Percentiles rank a stretch among this genome's conserved stretches.
Conservation (phyloP, 495 filamentous ascomycete species). For the Halenospora varia region DNA sequence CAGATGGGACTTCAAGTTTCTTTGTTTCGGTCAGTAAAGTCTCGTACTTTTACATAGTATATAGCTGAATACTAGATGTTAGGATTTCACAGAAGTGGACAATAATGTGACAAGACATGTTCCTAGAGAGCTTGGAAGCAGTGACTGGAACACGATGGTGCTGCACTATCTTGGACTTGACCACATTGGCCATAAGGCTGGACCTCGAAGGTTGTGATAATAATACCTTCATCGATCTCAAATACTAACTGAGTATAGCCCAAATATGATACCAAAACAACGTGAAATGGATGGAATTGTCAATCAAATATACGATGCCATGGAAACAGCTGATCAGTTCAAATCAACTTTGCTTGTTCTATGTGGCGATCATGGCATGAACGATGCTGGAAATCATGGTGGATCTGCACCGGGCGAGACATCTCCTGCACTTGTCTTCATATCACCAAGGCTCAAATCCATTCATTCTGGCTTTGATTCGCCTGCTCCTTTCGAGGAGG, state of each 20-base stretch:
- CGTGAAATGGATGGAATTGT: slow-evolving; percentile 90
- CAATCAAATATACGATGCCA: slow-evolving; percentile 66
- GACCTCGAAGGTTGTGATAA: slow-evolving; percentile 66
- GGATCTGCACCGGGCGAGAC: slow-evolving; percentile 91
- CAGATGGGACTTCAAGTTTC: slow-evolving; percentile 94
- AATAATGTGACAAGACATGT: slow-evolving; percentile 95
- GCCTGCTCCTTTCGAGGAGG: slow-evolving; percentile 42
- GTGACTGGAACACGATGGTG: slow-evolving; percentile 91
- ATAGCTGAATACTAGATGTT: slow-evolving; percentile 30
- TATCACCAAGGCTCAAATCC: slow-evolving; percentile 75
- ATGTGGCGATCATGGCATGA: slow-evolving; percentile 97
- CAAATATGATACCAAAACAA: slow-evolving; percentile 91
- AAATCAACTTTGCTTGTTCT: slow-evolving; percentile 77
- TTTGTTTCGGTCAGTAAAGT: slow-evolving; percentile 84
- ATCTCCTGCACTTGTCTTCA: slow-evolving; percentile 85
- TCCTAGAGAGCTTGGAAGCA: slow-evolving; percentile 61
- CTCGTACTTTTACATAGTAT: slow-evolving; percentile 14
- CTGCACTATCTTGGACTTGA: slow-evolving; percentile 95
- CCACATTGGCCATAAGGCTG: slow-evolving; percentile 95
- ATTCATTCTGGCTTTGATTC: slow-evolving; percentile 41
- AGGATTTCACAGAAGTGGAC: slow-evolving; percentile 98
- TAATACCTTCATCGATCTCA: background rate
- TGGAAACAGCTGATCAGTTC: slow-evolving; percentile 65
- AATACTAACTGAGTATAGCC: slow-evolving; percentile 26
- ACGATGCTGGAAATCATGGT: slow-evolving; percentile 95